Evolutionary conservation across 257 asterid species (phyloP).

Genomic region (Solanum corneliomulleri): DNA sequence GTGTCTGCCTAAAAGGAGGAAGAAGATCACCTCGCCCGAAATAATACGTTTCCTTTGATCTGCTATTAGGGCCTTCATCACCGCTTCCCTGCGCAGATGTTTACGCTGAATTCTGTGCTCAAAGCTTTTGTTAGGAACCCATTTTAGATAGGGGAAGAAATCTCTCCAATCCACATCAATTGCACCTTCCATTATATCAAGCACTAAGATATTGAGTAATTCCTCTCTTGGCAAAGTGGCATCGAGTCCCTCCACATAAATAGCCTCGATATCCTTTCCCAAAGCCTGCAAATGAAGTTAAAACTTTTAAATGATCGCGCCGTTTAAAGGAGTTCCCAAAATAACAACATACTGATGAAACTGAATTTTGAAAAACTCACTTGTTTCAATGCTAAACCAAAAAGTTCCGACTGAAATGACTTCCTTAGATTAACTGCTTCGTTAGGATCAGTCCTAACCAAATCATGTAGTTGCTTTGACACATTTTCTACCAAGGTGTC

Average conservation of each 20-base stretch:
- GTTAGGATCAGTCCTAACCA: conserved; percentile 24
- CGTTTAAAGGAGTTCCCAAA: neutral
- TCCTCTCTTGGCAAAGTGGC: conserved; percentile 37
- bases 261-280: conserved; percentile 53
- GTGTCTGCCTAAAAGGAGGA: neutral
- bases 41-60: conserved; percentile 44
- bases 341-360: neutral
- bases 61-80: conserved; percentile 56
- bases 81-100: conserved; percentile 36
- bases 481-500: conserved; percentile 40
- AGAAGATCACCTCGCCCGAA: conserved; percentile 47
- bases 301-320: neutral
- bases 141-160: conserved; percentile 71
- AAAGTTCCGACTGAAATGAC: conserved; percentile 65
- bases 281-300: conserved; percentile 28
- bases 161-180: conserved; percentile 98
- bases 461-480: conserved; percentile 22
- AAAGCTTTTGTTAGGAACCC: conserved; percentile 67
- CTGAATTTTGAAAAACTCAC: conserved; percentile 19
- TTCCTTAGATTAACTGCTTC: conserved; percentile 56
- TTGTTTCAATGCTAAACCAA: conserved; percentile 56
- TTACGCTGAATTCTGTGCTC: conserved; percentile 36
- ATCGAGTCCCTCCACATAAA: conserved; percentile 52
- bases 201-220: conserved; percentile 47
- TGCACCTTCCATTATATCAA: conserved; percentile 75